Conservation (phyloP, 2,329 filamentous ascomycete genomes). For the Fusarium duplospermum region DNA sequence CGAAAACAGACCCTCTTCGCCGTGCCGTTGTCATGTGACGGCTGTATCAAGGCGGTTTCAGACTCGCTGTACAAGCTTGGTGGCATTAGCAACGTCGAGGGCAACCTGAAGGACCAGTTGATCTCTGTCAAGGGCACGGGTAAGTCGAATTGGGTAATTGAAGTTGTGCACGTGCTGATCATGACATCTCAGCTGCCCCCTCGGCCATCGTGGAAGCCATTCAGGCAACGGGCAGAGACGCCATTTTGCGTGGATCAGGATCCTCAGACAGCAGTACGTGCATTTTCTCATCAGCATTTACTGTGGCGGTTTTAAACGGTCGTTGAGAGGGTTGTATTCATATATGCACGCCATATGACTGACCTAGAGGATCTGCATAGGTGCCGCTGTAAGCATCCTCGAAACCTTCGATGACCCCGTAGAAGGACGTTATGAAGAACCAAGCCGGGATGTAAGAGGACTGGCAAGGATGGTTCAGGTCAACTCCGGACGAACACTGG, state of each 20-base stretch:
- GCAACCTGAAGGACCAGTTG: constrained; percentile 83
- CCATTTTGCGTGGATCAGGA: constrained; percentile 91
- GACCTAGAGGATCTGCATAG: constrained; percentile 51
- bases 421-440: constrained; percentile 57
- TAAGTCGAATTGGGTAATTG: constrained; percentile 49
- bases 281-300: neutral
- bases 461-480: constrained; percentile 96
- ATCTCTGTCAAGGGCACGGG: constrained; percentile 87
- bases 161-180: constrained; percentile 21
- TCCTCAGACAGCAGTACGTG: constrained; percentile 84
- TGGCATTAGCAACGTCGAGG: constrained; percentile 86
- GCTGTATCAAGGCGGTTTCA: constrained; percentile 89
- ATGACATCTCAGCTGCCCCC: constrained; percentile 71
- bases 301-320: neutral
- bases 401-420: constrained; percentile 78
- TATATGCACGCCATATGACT: constrained; percentile 4
- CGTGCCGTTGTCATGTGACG: constrained; percentile 91
- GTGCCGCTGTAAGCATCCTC: constrained; percentile 92
- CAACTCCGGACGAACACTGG: constrained; percentile 78
- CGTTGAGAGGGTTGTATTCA: neutral
- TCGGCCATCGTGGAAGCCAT: constrained; percentile 91
- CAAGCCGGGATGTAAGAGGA: constrained; percentile 76
- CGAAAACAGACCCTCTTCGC: constrained; percentile 85
- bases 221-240: constrained; percentile 90
- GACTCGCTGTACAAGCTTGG: constrained; percentile 79